Conservation (phyloP, 106 monocot species). For the Agapanthus africanus region DNA sequence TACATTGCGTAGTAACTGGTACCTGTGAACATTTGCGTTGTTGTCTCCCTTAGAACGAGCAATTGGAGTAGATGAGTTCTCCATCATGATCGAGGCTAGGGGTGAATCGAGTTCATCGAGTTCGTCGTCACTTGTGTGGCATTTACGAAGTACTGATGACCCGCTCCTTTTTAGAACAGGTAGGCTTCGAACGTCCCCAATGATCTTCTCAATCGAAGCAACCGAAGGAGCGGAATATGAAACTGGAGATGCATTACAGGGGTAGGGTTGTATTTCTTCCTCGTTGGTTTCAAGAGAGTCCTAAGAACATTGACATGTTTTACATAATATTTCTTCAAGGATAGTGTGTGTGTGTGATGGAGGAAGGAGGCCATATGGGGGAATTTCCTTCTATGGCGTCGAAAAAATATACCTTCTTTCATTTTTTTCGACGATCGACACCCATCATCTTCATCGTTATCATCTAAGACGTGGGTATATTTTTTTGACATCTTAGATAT, state of each 20-base stretch:
- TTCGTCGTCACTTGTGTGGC: slow-evolving; percentile 84
- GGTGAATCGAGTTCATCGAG: slow-evolving; percentile 80
- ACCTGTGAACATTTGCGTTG: slow-evolving; percentile 31
- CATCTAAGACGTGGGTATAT: too few species aligned
- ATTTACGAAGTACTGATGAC: slow-evolving; percentile 56
- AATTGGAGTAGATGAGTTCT: slow-evolving; percentile 17
- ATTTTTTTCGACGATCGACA: too few species aligned
- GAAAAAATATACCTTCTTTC: too few species aligned
- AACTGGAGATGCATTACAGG: slow-evolving; percentile 46
- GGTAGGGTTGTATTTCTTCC: slow-evolving; percentile 34
- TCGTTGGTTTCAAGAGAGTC: slow-evolving; percentile 24
- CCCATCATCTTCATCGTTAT: too few species aligned
- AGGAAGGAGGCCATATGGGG: too few species aligned
- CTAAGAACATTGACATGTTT: slow-evolving; percentile 17
- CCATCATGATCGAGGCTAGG: slow-evolving; percentile 33
- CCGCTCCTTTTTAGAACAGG: slow-evolving; percentile 26
- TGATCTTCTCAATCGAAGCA: slow-evolving; percentile 25
- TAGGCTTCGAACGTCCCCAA: slow-evolving; percentile 31
- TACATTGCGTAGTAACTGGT: slow-evolving; percentile 62
- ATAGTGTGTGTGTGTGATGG: too few species aligned
- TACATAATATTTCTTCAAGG: neutral
- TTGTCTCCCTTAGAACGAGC: slow-evolving; percentile 14
- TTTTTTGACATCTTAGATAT: too few species aligned
- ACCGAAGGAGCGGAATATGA: slow-evolving; percentile 48
- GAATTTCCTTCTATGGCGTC: too few species aligned